Evolutionary conservation across 2,329 filamentous ascomycete species (phyloP).

Genomic region (Aspergillus thermomutatus): DNA sequence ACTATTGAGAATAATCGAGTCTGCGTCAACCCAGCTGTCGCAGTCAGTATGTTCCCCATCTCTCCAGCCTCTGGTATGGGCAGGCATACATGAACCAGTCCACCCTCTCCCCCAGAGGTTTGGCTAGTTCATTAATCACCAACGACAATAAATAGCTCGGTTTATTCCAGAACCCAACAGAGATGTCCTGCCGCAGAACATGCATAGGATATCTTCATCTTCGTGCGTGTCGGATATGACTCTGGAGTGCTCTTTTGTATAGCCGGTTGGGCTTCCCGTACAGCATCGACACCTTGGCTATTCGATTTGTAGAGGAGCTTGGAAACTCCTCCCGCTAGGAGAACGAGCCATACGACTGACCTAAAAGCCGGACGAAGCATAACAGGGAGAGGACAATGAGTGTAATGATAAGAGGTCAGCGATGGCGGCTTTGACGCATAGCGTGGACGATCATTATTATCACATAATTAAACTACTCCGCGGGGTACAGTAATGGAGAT

Average conservation of each 20-base stretch:
- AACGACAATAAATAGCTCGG: slow-evolving; percentile 27
- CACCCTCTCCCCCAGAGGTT: slow-evolving; percentile 26
- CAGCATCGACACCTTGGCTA: slow-evolving; percentile 35
- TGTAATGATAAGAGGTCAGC: not conserved
- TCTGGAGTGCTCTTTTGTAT: slow-evolving; percentile 35
- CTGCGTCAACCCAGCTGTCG: slow-evolving; percentile 31
- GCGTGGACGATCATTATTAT: not conserved
- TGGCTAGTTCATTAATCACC: slow-evolving; percentile 32
- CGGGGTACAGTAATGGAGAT: no score
- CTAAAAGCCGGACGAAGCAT: not conserved
- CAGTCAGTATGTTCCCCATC: not conserved
- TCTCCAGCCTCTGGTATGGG: no score
- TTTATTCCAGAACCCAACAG: slow-evolving; percentile 36
- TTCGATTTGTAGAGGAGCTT: not conserved
- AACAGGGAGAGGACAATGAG: not conserved
- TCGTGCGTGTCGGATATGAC: slow-evolving; percentile 32
- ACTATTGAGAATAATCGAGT: slow-evolving; percentile 31
- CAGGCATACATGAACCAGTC: slow-evolving; percentile 35
- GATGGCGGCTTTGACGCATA: not conserved
- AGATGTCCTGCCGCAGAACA: slow-evolving; percentile 30
- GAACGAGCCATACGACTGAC: not conserved
- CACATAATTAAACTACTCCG: not conserved
- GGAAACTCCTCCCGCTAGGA: not conserved
- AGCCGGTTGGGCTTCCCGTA: slow-evolving; percentile 29
- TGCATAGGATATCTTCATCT: slow-evolving; percentile 35